phyloP scores from a whole-genome alignment of 1,284 basidiomycete species.

The Malassezia dermatis region DNA sequence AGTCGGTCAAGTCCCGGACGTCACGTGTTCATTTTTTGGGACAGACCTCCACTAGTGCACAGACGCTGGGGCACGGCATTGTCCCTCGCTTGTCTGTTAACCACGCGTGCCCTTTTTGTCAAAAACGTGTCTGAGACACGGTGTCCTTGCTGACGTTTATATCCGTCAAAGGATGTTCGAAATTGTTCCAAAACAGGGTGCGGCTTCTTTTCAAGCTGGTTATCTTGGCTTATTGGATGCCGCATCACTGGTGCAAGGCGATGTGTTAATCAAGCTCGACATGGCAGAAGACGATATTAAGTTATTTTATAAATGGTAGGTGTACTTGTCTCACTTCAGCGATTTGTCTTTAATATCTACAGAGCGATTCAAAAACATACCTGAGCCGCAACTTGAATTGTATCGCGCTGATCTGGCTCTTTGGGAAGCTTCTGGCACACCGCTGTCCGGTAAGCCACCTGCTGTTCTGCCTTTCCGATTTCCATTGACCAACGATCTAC shows the following conservation, averaged over 20 bases:
- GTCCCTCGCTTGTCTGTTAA: neutral
- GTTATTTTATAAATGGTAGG: neutral
- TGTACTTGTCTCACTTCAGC: neutral
- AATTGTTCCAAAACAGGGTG: slow-evolving; percentile 34
- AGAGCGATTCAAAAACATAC: neutral
- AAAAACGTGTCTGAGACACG: neutral
- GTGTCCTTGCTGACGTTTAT: neutral
- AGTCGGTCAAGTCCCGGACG: neutral
- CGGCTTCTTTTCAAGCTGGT: slow-evolving; percentile 42
- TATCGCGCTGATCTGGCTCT: slow-evolving; percentile 25
- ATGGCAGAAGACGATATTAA: neutral
- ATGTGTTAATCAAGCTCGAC: slow-evolving; percentile 42
- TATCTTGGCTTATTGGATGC: slow-evolving; percentile 39
- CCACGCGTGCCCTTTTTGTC: neutral
- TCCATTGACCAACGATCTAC: slow-evolving; percentile 35
- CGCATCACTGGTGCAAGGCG: slow-evolving; percentile 37
- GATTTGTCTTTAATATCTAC: neutral
- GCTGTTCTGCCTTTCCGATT: slow-evolving; percentile 38
- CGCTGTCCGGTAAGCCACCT: slow-evolving; percentile 17
- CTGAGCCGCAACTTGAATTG: slow-evolving; percentile 20
- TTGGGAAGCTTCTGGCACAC: slow-evolving; percentile 19
- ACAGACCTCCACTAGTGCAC: neutral
- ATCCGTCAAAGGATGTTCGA: slow-evolving; percentile 26
- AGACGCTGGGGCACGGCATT: neutral
- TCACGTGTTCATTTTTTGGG: neutral